Evolutionary conservation across 306 rosid species (phyloP).

Genomic region (Trichosanthes cucumerina): DNA sequence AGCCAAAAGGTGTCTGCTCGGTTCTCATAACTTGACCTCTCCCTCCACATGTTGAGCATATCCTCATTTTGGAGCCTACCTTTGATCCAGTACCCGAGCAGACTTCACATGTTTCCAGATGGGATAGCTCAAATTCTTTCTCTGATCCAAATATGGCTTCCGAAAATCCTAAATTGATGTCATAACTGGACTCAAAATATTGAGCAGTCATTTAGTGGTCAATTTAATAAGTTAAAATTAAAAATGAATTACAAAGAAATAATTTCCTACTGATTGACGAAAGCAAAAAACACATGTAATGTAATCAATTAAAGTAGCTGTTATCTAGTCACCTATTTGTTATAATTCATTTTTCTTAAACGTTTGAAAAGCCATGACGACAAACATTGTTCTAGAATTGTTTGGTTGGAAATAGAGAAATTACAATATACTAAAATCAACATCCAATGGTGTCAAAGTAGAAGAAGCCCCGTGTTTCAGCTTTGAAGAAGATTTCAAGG

Average conservation of each 20-base stretch:
- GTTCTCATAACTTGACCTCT: constrained; percentile 99
- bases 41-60: constrained; percentile 97
- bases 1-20: constrained; percentile 97
- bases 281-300: neutral
- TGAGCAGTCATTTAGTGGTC: constrained; percentile 19
- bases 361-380: neutral
- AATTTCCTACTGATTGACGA: neutral
- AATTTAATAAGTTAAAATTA: neutral
- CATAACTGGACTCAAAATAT: constrained; percentile 60
- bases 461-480: neutral
- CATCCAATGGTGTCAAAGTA: neutral
- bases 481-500: neutral
- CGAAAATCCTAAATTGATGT: constrained; percentile 65
- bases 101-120: constrained; percentile 88
- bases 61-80: constrained; percentile 73
- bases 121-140: constrained; percentile 87
- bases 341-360: neutral
- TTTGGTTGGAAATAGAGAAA: neutral
- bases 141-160: constrained; percentile 91
- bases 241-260: neutral
- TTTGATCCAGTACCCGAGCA: constrained; percentile 85
- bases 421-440: neutral
- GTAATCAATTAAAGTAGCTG: neutral
- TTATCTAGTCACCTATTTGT: neutral
- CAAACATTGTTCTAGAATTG: neutral